Evolutionary conservation across 176 grass and related monocot genomes (phyloP).

Genomic region (Olyra latifolia): DNA sequence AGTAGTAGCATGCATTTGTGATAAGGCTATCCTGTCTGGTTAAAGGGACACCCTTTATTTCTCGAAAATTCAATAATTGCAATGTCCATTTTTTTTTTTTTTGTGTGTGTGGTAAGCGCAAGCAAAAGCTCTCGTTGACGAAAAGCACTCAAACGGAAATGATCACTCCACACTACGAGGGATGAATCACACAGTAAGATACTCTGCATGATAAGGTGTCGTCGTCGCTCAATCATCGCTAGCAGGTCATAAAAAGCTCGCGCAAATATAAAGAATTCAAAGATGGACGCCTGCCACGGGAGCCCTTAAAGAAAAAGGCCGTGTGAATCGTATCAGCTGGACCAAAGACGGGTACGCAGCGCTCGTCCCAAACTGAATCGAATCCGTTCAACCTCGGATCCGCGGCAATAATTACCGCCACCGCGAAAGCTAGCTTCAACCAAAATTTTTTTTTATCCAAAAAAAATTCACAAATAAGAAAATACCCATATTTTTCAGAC

Average conservation of each 20-base stretch:
- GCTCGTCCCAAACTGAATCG: neutral
- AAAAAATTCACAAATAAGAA: too few relatives aligned
- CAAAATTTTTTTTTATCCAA: too few relatives aligned
- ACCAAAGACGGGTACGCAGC: neutral
- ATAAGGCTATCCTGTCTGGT: too few relatives aligned
- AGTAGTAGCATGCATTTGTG: too few relatives aligned
- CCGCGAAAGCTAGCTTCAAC: neutral
- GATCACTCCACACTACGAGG: neutral
- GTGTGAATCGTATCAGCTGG: neutral
- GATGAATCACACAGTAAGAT: neutral
- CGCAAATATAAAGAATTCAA: neutral
- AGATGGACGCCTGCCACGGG: neutral
- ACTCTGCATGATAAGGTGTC: neutral
- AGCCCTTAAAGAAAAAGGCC: neutral
- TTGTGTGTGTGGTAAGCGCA: neutral
- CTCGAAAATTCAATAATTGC: too few relatives aligned
- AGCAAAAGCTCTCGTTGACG: neutral
- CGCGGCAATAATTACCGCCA: constrained; percentile 13
- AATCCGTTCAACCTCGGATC: neutral
- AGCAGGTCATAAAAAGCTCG: neutral
- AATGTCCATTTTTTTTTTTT: too few relatives aligned
- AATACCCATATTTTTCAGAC: too few relatives aligned
- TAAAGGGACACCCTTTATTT: neutral
- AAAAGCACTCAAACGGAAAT: neutral
- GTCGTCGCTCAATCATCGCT: neutral